Percentiles rank a stretch among this genome's conserved stretches.
Evolutionary conservation across 2,329 filamentous ascomycete genomes (phyloP).

Genomic region (Aspergillus persii): DNA sequence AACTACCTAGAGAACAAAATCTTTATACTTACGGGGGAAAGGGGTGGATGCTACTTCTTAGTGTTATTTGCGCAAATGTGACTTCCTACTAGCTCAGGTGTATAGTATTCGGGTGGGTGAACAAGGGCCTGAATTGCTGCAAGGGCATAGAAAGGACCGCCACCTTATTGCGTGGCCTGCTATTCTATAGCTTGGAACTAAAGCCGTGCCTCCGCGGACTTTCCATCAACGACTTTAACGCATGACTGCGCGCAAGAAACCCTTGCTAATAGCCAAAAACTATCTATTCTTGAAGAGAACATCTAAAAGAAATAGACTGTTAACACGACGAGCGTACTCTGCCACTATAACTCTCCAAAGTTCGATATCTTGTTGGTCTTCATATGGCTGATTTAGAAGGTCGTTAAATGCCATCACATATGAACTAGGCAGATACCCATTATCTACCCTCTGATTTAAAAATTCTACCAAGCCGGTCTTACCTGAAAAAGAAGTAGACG

Average conservation of each 20-base stretch:
- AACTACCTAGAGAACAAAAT: conserved; percentile 5
- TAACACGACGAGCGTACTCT: too few relatives aligned
- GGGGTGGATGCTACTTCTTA: conserved; percentile 4
- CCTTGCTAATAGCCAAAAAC: too few relatives aligned
- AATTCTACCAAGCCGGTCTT: not conserved
- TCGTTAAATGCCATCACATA: not conserved
- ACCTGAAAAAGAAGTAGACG: not conserved
- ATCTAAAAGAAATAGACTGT: too few relatives aligned
- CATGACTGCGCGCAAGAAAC: too few relatives aligned
- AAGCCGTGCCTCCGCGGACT: too few relatives aligned
- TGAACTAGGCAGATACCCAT: not conserved
- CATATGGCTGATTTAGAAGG: too few relatives aligned
- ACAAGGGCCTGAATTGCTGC: conserved; percentile 7
- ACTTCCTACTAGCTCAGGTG: conserved; percentile 9
- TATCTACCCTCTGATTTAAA: not conserved
- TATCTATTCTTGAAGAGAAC: too few relatives aligned
- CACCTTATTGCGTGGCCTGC: too few relatives aligned
- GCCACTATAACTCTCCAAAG: too few relatives aligned
- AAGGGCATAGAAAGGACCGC: too few relatives aligned
- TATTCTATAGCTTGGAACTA: too few relatives aligned
- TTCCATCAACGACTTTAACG: too few relatives aligned
- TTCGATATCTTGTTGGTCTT: not conserved
- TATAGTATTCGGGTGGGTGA: conserved; percentile 9
- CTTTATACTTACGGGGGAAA: conserved; percentile 7
- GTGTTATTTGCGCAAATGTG: conserved; percentile 7